Conservation (phyloP, 768 basidiomycete genomes). For the Phanerochaete carnosa region DNA sequence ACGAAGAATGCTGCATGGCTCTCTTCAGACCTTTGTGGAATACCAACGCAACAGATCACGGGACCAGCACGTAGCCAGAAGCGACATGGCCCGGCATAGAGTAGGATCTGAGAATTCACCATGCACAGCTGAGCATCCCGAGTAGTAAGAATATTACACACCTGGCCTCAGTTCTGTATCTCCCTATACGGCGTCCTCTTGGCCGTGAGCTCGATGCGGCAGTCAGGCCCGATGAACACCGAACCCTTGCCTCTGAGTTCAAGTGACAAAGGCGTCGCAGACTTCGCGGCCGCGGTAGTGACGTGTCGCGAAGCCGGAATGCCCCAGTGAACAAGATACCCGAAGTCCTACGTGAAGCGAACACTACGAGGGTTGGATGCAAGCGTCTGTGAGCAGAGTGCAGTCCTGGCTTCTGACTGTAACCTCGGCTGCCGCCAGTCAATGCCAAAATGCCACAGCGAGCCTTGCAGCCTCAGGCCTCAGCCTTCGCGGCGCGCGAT, state of each 20-base stretch:
- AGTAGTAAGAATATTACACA: neutral
- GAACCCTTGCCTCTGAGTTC: slow-evolving; percentile 43
- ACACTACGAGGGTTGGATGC: too few species aligned
- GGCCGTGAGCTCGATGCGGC: slow-evolving; percentile 49
- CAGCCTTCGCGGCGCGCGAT: too few species aligned
- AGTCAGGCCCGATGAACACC: slow-evolving; percentile 39
- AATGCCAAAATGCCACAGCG: too few species aligned
- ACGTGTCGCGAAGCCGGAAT: slow-evolving; percentile 32
- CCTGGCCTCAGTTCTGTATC: slow-evolving; percentile 28
- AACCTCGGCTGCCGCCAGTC: too few species aligned
- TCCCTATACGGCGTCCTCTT: slow-evolving; percentile 68
- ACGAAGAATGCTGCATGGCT: slow-evolving; percentile 43
- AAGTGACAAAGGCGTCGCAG: slow-evolving; percentile 38
- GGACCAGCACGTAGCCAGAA: slow-evolving; percentile 44
- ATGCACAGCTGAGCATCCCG: too few species aligned
- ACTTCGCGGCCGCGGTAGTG: slow-evolving; percentile 38
- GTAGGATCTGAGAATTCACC: slow-evolving; percentile 15
- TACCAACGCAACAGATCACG: slow-evolving; percentile 36
- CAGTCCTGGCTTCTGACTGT: too few species aligned
- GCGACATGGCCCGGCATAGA: slow-evolving; percentile 38
- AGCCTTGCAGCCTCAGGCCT: too few species aligned
- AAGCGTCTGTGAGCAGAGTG: too few species aligned
- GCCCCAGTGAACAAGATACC: slow-evolving; percentile 33
- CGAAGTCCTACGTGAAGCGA: too few species aligned
- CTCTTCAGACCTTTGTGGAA: slow-evolving; percentile 42